These are phyloP conservation scores for Entomortierella chlamydospora DNA, from an alignment of 192 early-diverging fungal genomes.

Conservation along the genomic window DNA sequence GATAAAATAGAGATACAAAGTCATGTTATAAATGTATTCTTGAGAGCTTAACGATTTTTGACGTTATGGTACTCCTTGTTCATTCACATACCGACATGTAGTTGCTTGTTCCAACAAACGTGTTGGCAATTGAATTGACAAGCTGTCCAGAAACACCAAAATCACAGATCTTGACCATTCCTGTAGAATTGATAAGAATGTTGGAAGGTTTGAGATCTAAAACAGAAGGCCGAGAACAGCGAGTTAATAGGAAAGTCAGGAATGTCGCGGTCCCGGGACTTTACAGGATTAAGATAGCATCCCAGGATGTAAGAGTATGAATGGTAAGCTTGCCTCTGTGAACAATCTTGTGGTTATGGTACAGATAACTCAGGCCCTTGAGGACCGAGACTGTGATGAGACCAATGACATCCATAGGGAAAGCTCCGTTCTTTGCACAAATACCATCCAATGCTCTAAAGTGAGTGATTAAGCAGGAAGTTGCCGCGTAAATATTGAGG, in stretches of 20 bases:
- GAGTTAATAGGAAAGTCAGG: neutral
- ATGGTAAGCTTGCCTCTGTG: constrained; percentile 75
- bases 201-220: constrained; percentile 90
- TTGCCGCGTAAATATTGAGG: no score
- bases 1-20: constrained; percentile 9
- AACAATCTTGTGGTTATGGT: constrained; percentile 91
- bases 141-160: constrained; percentile 94
- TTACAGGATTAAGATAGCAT: neutral
- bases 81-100: constrained; percentile 79
- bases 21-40: no score
- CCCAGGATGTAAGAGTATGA: no score
- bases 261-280: no score
- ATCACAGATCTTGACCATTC: constrained; percentile 85
- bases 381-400: constrained; percentile 86
- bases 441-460: constrained; percentile 87
- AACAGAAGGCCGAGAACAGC: neutral
- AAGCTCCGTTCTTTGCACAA: constrained; percentile 90
- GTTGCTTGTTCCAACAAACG: constrained; percentile 86
- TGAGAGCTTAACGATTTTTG: neutral
- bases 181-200: constrained; percentile 82
- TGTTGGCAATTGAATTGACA: constrained; percentile 85
- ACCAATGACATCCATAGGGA: constrained; percentile 89
- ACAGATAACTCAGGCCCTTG: constrained; percentile 85
- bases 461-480: constrained; percentile 7
- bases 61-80: neutral